Percentiles rank a stretch among this genome's conserved stretches.
These are phyloP conservation scores for Lepiota venenata DNA, from an alignment of 768 basidiomycete species.

Conservation along the genomic window DNA sequence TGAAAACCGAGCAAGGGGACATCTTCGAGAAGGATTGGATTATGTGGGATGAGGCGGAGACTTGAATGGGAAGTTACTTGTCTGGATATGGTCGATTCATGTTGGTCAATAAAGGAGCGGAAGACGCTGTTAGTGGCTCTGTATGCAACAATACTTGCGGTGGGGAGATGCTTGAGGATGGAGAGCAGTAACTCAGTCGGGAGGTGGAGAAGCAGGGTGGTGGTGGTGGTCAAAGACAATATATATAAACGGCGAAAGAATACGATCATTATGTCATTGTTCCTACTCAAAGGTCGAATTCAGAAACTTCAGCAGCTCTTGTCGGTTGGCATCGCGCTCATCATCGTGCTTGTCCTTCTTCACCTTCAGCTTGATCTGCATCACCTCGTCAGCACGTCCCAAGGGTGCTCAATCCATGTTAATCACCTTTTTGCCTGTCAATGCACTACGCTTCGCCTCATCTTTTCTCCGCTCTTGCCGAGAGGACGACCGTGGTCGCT, in stretches of 20 bases:
- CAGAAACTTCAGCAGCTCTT: conserved; percentile 50
- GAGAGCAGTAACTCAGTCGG: conserved; percentile 57
- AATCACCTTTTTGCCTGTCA: conserved; percentile 60
- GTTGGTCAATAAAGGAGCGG: conserved; percentile 40
- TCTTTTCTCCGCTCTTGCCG: conserved; percentile 24
- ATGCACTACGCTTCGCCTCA: conserved; percentile 46
- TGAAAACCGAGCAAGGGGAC: not conserved
- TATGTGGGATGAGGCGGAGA: conserved; percentile 32
- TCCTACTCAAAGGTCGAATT: conserved; percentile 46
- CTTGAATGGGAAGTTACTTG: conserved; percentile 50
- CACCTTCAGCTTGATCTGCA: conserved; percentile 60
- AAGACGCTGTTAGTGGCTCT: conserved; percentile 40
- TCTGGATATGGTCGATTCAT: conserved; percentile 55
- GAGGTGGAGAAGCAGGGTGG: conserved; percentile 36
- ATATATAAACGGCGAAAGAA: not conserved
- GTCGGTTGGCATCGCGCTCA: conserved; percentile 53
- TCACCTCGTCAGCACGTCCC: not conserved
- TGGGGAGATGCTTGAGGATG: conserved; percentile 46
- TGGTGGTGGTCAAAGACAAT: not conserved
- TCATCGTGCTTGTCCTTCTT: conserved; percentile 55
- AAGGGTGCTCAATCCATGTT: not conserved
- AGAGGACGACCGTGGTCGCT: conserved; percentile 5
- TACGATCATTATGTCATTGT: conserved; percentile 10
- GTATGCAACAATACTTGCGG: conserved; percentile 37
- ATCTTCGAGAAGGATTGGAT: conserved; percentile 3